Conservation (phyloP, 2,329 filamentous ascomycete genomes). For the Aspergillus ruber region DNA sequence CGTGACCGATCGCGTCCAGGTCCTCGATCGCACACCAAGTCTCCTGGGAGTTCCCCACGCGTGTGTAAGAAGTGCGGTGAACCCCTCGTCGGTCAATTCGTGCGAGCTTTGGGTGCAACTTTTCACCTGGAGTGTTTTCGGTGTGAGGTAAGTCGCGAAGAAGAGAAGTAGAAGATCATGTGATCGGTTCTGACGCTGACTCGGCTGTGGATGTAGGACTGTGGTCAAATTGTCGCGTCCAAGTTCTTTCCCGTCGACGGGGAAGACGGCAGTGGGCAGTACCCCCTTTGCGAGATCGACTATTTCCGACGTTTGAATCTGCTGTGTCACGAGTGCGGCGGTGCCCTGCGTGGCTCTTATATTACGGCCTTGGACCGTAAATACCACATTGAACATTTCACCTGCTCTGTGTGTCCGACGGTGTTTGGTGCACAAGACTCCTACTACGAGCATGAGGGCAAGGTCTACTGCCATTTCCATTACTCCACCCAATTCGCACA, state of each 20-base stretch:
- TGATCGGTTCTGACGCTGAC: slow-evolving; percentile 10
- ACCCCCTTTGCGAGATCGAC: slow-evolving; percentile 94
- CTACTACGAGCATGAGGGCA: slow-evolving; percentile 95
- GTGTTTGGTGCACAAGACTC: slow-evolving; percentile 98
- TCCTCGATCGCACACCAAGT: slow-evolving; percentile 31
- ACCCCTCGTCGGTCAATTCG: slow-evolving; percentile 87
- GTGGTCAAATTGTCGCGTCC: slow-evolving; percentile 90
- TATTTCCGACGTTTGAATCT: slow-evolving; percentile 91
- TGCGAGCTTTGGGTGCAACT: slow-evolving; percentile 84
- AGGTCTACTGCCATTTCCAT: slow-evolving; percentile 97
- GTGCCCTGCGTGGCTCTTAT: slow-evolving; percentile 89
- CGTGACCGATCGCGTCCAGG: slow-evolving; percentile 32
- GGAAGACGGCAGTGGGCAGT: slow-evolving; percentile 73
- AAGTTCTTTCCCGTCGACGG: slow-evolving; percentile 98
- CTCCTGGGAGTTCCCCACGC: slow-evolving; percentile 39
- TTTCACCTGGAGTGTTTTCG: slow-evolving; percentile 98
- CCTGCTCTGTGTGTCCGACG: slow-evolving; percentile 91
- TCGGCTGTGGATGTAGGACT: slow-evolving; percentile 59
- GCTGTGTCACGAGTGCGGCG: slow-evolving; percentile 85
- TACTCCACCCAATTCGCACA: slow-evolving; percentile 98
- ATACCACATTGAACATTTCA: slow-evolving; percentile 99
- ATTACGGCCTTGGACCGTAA: slow-evolving; percentile 97
- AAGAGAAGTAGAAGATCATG: not conserved
- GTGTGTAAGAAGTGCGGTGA: slow-evolving; percentile 81
- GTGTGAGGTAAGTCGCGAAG: slow-evolving; percentile 65